These are phyloP conservation scores for Volutella citrinella DNA, from an alignment of 2,329 filamentous ascomycete species.

Conservation along the genomic window DNA sequence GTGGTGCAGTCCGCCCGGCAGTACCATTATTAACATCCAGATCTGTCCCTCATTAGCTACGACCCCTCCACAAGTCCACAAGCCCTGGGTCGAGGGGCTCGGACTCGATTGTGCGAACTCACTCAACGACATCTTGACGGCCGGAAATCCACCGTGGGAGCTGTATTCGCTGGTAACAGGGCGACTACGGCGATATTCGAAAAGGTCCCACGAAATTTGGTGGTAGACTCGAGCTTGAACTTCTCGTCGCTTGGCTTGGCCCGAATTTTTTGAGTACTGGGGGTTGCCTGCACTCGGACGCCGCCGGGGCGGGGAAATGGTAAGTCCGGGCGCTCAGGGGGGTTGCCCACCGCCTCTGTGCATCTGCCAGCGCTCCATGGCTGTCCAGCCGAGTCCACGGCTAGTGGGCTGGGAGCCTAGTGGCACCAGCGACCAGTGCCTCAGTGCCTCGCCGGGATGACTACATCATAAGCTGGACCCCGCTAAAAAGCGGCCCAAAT, in stretches of 20 bases:
- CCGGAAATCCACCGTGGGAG: slow-evolving; percentile 23
- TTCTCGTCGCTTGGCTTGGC: slow-evolving; percentile 25
- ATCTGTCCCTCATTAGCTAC: slow-evolving; percentile 53
- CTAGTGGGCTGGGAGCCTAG: no score
- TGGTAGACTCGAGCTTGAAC: slow-evolving; percentile 29
- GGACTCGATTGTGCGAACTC: slow-evolving; percentile 24
- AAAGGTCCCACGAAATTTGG: slow-evolving; percentile 23
- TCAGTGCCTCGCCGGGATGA: no score
- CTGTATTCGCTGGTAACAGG: slow-evolving; percentile 22
- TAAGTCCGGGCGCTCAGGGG: slow-evolving; percentile 27
- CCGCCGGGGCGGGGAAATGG: slow-evolving; percentile 31
- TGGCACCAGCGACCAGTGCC: no score
- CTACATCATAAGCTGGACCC: slow-evolving; percentile 24
- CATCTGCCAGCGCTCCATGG: slow-evolving; percentile 4
- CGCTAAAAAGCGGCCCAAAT: slow-evolving; percentile 18
- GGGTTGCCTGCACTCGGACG: slow-evolving; percentile 27
- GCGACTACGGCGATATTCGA: slow-evolving; percentile 20
- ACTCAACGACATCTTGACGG: slow-evolving; percentile 39
- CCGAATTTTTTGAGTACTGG: slow-evolving; percentile 34
- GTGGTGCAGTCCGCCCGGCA: no score
- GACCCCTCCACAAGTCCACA: slow-evolving; percentile 24
- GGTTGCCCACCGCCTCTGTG: slow-evolving; percentile 4
- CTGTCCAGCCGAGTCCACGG: no score
- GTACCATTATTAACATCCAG: slow-evolving; percentile 82
- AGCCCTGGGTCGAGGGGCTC: no score